Conservation (phyloP, 176 grass and related monocot species). For the Eremochloa ophiuroides region DNA sequence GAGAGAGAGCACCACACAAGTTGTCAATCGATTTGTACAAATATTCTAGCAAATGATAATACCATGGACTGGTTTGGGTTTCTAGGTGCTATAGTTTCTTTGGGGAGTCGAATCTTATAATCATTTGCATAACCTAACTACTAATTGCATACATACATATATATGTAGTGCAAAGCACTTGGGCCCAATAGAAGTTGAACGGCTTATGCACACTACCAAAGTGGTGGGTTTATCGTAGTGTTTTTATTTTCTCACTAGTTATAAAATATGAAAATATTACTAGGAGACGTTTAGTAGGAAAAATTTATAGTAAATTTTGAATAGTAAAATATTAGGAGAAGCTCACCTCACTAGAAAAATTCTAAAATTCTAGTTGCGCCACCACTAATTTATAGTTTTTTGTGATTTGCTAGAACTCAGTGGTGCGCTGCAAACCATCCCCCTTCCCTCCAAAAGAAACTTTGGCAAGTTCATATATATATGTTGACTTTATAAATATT, state of each 20-base stretch:
- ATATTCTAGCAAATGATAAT: slow-evolving; percentile 37
- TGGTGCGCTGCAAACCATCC: slow-evolving; percentile 32
- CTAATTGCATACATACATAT: slow-evolving; percentile 1
- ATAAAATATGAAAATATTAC: no score
- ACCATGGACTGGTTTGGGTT: slow-evolving; percentile 39
- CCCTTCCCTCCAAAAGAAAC: neutral
- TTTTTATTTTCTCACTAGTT: no score
- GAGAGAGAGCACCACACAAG: slow-evolving; percentile 14
- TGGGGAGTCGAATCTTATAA: slow-evolving; percentile 28
- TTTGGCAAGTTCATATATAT: slow-evolving; percentile 13
- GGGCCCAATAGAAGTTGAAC: slow-evolving; percentile 19
- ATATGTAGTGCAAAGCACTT: neutral
- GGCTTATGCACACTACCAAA: slow-evolving; percentile 23
- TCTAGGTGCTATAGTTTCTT: slow-evolving; percentile 40
- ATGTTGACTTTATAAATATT: slow-evolving; percentile 27
- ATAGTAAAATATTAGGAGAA: no score
- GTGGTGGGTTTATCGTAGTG: no score
- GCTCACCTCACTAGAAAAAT: no score
- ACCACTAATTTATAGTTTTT: neutral
- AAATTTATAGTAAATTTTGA: no score
- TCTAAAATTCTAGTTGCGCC: no score
- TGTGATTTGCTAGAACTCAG: slow-evolving; percentile 8
- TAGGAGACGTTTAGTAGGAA: no score
- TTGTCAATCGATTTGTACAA: slow-evolving; percentile 30
- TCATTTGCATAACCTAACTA: slow-evolving; percentile 22